Percentiles rank a stretch among this genome's conserved stretches.
phyloP scores from a whole-genome alignment of 352 stramenopile species.

The Pythium apleroticum region DNA sequence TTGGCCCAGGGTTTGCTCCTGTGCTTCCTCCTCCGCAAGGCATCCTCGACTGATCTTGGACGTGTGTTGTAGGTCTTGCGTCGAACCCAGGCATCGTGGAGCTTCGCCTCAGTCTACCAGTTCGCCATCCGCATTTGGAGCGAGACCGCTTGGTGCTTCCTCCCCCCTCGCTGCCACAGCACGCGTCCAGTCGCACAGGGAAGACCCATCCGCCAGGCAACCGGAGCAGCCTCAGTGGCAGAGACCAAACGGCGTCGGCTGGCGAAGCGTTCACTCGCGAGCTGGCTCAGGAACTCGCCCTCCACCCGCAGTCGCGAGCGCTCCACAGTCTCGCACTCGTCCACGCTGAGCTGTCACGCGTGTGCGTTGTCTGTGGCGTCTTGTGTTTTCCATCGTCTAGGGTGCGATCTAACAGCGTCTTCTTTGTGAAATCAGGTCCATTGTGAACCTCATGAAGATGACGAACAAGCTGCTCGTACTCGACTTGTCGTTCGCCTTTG shows the following conservation, averaged over 20 bases:
- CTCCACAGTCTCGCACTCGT: conserved; percentile 20
- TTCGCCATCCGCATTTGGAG: conserved; percentile 12
- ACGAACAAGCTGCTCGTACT: conserved; percentile 26
- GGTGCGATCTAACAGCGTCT: neutral
- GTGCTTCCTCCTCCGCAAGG: neutral
- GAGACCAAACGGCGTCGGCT: conserved; percentile 3
- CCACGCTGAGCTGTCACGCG: conserved; percentile 30
- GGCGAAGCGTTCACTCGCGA: conserved; percentile 22
- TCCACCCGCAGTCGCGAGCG: neutral
- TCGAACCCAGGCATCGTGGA: conserved; percentile 9
- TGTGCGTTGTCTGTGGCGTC: conserved; percentile 5
- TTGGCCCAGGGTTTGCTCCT: conserved; percentile 14
- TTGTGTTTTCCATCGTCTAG: neutral
- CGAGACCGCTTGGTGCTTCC: conserved; percentile 11
- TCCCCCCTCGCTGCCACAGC: neutral
- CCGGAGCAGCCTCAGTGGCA: neutral
- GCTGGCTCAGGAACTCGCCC: conserved; percentile 3
- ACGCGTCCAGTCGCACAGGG: neutral
- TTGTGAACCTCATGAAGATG: conserved; percentile 36
- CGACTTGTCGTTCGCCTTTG: conserved; percentile 47
- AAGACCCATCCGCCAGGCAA: neutral
- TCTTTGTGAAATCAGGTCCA: conserved; percentile 17
- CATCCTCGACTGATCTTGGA: conserved; percentile 2
- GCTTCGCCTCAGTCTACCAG: conserved; percentile 15
- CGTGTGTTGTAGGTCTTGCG: conserved; percentile 1